A percentile compares a stretch with the other conserved stretches of the same genome.
Evolutionary conservation across 73 alveolate species (phyloP).

Genomic region (Paramecium sexaurelia): DNA sequence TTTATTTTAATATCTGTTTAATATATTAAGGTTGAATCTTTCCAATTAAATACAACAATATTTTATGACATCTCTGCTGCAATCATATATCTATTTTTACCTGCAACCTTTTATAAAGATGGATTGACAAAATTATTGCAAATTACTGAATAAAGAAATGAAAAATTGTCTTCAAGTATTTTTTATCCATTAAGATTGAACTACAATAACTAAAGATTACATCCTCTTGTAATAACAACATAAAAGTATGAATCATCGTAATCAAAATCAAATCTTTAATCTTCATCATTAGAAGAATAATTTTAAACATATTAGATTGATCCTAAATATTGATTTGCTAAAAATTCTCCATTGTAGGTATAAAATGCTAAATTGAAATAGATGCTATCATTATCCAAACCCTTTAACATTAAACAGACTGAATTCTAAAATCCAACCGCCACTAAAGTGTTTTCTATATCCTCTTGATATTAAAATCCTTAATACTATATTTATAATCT

Average conservation of each 20-base stretch:
- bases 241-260: not conserved
- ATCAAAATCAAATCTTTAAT: not conserved
- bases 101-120: not conserved
- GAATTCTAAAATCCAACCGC: not conserved
- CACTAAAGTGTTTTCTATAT: not conserved
- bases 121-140: not conserved
- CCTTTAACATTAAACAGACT: not conserved
- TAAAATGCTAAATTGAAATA: not conserved
- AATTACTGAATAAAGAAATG: not conserved
- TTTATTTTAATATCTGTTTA: not conserved
- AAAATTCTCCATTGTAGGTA: not conserved
- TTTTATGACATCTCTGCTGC: not conserved
- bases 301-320: not conserved
- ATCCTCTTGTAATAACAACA: not conserved
- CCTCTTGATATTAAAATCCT: not conserved
- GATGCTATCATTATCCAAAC: not conserved
- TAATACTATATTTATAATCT: not conserved
- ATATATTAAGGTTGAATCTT: not conserved
- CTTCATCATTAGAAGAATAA: not conserved
- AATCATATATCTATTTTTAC: not conserved
- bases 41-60: not conserved
- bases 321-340: not conserved
- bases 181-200: not conserved
- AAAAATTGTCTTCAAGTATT: not conserved
- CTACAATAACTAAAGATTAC: not conserved